Base-by-base conservation (phyloP, 1,284 basidiomycete species). In the Cryptococcus sp. region DNA sequence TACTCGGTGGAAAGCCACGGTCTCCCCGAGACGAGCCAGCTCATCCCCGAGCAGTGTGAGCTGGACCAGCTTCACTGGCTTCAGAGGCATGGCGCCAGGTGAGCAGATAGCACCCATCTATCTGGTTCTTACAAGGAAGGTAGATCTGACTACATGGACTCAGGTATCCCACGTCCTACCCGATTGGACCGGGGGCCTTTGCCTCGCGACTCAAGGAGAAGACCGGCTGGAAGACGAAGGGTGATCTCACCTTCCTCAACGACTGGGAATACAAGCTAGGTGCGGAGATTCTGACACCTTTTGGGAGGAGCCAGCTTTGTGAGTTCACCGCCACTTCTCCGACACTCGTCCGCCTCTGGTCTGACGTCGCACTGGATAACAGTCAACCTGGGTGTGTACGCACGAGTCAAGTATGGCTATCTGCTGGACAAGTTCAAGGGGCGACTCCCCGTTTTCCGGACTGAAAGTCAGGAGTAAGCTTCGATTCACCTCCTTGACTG, bases 251-350 rank as follows among this genome's bases (percentile, higher is more conserved):
- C 1, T 82, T 81, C 69, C 56, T 81, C 48, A 79, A 80, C 62
- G 62, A 72, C 18, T 82, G 80, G 79, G 66, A 64, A 23, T 81
- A 80, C 63, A 60, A 74, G 53, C 70, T 82, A 6, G 80, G 81
- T 18, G 71, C 75, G 1, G 80, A 81, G 61, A 63, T 81, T 12
- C 69, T 82, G 23, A 79, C 78, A 3, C 80, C 81, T 0, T 79
- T 80, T 50, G 82, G 82, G 9, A 63, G 80, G 16, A 70, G 73
- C 51, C 78, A 82, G 68, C 71, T 77, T 11, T 77, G 72, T 76
- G 50, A 59, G 75, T 60, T 23, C 23, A 36, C 46, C 15, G 39
- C 28, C 4, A 8, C 28, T 21, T 47, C n/a, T 13, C 23, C 16
- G 16, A 33, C 50, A 11, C 4, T 18, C 36, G 21, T 12, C 13